phyloP scores from a whole-genome alignment of 345 rosid species.

The Citrus australasica region DNA sequence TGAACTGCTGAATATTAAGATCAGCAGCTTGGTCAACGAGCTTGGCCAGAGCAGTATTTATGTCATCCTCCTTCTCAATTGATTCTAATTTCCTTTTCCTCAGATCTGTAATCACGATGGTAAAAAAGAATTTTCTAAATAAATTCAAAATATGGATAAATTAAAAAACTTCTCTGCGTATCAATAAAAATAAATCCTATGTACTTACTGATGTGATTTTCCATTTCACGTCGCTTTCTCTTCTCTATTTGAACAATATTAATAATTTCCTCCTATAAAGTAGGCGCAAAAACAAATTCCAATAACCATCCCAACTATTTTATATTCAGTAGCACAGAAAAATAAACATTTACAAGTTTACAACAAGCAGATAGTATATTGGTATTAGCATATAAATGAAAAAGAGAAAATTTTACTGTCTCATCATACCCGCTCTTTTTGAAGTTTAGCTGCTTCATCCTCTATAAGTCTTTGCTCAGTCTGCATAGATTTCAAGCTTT shows the following conservation, averaged over 20 bases:
- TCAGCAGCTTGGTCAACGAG: constrained; percentile 56
- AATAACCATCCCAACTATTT: constrained; percentile 2
- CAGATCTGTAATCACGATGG: constrained; percentile 39
- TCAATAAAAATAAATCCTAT: neutral
- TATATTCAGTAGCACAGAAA: neutral
- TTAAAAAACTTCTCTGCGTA: neutral
- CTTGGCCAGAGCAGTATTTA: constrained; percentile 55
- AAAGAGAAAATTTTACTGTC: neutral
- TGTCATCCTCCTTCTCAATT: constrained; percentile 63
- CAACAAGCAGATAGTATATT: neutral
- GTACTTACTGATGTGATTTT: constrained; percentile 46
- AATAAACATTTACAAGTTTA: neutral
- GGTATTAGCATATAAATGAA: neutral
- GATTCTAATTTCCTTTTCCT: constrained; percentile 58
- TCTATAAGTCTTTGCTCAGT: constrained; percentile 61
- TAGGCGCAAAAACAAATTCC: neutral
- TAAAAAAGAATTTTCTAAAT: neutral
- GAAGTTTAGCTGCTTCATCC: constrained; percentile 64
- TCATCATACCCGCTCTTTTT: constrained; percentile 58
- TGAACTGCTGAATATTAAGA: constrained; percentile 44
- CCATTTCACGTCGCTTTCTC: constrained; percentile 53
- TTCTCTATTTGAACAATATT: constrained; percentile 33
- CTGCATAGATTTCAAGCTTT: constrained; percentile 39
- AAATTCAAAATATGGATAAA: neutral
- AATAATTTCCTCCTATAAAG: constrained; percentile 65